A percentile compares a stretch with the other conserved stretches of the same genome.
phyloP scores from a whole-genome alignment of 2,329 filamentous ascomycete genomes.

The Pseudocercospora cruenta region DNA sequence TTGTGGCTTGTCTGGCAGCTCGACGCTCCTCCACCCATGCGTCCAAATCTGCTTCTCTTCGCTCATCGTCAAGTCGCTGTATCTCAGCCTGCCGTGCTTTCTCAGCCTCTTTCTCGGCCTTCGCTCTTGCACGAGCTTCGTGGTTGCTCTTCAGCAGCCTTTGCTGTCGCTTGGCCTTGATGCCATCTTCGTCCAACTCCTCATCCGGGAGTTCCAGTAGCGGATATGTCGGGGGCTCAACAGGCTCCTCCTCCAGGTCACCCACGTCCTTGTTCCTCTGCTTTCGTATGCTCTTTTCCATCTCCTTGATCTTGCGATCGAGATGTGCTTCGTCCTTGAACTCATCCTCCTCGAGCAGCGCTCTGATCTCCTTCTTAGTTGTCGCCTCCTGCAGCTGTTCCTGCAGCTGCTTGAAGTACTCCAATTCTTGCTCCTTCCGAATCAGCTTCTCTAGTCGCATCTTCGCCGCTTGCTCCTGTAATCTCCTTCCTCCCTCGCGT shows the following conservation, averaged over 20 bases:
- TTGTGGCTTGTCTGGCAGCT: constrained; percentile 69
- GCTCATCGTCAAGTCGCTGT: constrained; percentile 79
- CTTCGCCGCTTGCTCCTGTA: constrained; percentile 96
- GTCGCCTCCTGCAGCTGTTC: constrained; percentile 66
- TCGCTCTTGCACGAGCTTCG: constrained; percentile 89
- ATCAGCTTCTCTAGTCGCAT: constrained; percentile 95
- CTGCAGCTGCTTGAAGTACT: constrained; percentile 89
- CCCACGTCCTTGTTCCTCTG: constrained; percentile 93
- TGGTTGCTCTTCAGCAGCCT: constrained; percentile 91
- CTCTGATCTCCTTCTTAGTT: constrained; percentile 88
- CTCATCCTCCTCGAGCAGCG: constrained; percentile 81
- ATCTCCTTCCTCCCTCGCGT: constrained; percentile 85
- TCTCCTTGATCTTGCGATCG: constrained; percentile 81
- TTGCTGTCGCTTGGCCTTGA: constrained; percentile 93
- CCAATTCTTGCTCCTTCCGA: constrained; percentile 91
- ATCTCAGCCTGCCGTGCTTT: constrained; percentile 82
- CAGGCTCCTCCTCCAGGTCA: constrained; percentile 73
- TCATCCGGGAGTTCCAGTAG: constrained; percentile 89
- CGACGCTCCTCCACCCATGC: constrained; percentile 84
- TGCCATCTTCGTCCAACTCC: constrained; percentile 83
- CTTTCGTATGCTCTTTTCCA: constrained; percentile 87
- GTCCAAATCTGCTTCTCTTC: constrained; percentile 80
- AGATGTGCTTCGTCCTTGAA: constrained; percentile 88
- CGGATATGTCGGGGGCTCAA: constrained; percentile 81
- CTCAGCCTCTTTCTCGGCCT: constrained; percentile 92